Evolutionary conservation across 2,329 filamentous ascomycete genomes (phyloP).

Genomic region (Xylaria sp.): DNA sequence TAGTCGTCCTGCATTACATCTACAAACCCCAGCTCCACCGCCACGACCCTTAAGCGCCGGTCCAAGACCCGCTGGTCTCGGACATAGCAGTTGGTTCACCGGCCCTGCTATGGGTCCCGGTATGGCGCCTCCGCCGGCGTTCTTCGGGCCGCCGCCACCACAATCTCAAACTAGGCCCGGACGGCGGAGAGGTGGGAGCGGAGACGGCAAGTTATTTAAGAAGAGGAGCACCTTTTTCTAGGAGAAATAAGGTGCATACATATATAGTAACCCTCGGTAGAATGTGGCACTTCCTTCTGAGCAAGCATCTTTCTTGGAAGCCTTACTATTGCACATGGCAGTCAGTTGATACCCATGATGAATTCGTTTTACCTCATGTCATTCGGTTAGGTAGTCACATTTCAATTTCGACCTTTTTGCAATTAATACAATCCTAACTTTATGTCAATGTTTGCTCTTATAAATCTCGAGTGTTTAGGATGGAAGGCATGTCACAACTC

Average conservation of each 20-base stretch:
- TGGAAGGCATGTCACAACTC: neutral
- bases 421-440: neutral
- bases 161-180: slow-evolving; percentile 58
- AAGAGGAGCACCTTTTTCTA: slow-evolving; percentile 64
- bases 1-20: slow-evolving; percentile 41
- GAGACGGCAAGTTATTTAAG: slow-evolving; percentile 55
- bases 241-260: slow-evolving; percentile 8
- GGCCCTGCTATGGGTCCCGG: slow-evolving; percentile 36
- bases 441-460: neutral
- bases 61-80: slow-evolving; percentile 47
- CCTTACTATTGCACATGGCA: slow-evolving; percentile 7
- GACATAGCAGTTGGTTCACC: slow-evolving; percentile 49
- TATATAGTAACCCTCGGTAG: neutral
- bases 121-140: slow-evolving; percentile 39
- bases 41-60: slow-evolving; percentile 62
- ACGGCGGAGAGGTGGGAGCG: slow-evolving; percentile 48
- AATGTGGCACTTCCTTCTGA: neutral
- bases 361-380: neutral
- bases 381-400: neutral
- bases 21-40: slow-evolving; percentile 52
- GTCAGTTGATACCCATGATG: slow-evolving; percentile 35
- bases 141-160: slow-evolving; percentile 52
- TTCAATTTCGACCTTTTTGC: neutral
- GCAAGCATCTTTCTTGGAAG: slow-evolving; percentile 10
- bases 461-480: neutral